Conservation (phyloP, 805 yeast species). For the Yarrowia alimentaria region DNA sequence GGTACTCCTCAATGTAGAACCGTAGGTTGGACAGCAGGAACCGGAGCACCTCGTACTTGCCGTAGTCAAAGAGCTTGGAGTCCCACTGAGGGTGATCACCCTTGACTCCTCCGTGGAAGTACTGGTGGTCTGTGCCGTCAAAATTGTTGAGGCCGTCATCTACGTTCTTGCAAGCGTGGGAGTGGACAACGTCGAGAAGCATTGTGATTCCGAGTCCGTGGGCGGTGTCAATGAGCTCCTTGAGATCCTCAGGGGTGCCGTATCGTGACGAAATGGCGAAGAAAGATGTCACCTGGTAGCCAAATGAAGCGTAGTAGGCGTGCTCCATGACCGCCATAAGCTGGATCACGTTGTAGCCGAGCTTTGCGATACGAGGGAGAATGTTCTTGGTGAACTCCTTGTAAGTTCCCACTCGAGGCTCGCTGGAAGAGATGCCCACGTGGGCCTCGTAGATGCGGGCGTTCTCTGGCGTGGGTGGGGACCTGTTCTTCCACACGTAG, state of each 20-base stretch:
- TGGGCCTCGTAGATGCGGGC: slow-evolving; percentile 92
- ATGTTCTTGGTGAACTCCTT: slow-evolving; percentile 77
- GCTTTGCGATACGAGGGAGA: slow-evolving; percentile 76
- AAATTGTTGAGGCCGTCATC: slow-evolving; percentile 89
- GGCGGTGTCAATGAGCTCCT: slow-evolving; percentile 86
- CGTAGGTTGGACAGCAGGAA: slow-evolving; percentile 82
- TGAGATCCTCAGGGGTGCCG: slow-evolving; percentile 94
- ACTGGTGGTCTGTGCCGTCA: slow-evolving; percentile 94
- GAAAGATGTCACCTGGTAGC: slow-evolving; percentile 93
- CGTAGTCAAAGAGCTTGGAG: slow-evolving; percentile 89
- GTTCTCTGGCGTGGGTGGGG: slow-evolving; percentile 57
- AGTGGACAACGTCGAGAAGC: slow-evolving; percentile 87
- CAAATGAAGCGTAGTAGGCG: slow-evolving; percentile 96
- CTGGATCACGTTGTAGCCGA: slow-evolving; percentile 92
- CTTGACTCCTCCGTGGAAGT: slow-evolving; percentile 87
- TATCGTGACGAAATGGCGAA: slow-evolving; percentile 86
- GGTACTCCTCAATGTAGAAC: slow-evolving; percentile 75
- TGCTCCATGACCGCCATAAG: slow-evolving; percentile 99
- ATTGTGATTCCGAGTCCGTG: slow-evolving; percentile 86
- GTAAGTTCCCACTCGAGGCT: slow-evolving; percentile 80
- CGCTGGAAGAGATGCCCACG: slow-evolving; percentile 86
- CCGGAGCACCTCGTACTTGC: slow-evolving; percentile 85
- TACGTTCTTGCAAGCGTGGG: slow-evolving; percentile 93
- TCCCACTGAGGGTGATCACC: slow-evolving; percentile 95
- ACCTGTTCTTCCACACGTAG: slow-evolving; percentile 59